These are phyloP conservation scores for Allomyces arbusculus DNA, from an alignment of 192 early-diverging fungal genomes.

Conservation along the genomic window DNA sequence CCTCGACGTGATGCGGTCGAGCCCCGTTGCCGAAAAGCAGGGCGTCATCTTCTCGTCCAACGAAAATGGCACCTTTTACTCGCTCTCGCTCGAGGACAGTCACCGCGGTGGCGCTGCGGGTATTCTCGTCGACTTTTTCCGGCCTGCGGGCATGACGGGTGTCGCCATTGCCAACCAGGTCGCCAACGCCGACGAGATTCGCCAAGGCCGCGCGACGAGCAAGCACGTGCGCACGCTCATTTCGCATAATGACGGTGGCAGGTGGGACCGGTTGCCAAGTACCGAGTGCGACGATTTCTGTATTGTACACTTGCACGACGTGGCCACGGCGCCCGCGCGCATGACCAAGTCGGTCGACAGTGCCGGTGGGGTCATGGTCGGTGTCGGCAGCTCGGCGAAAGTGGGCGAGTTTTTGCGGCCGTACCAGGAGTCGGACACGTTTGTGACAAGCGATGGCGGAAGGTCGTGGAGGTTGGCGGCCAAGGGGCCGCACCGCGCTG, in stretches of 20 bases:
- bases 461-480: constrained; percentile 43
- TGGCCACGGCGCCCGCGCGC: constrained; percentile 6
- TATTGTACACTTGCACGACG: not conserved
- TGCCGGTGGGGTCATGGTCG: not conserved
- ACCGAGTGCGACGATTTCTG: not conserved
- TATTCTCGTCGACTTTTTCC: constrained; percentile 75
- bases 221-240: constrained; percentile 48
- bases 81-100: constrained; percentile 40
- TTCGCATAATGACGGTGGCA: constrained; percentile 57
- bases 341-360: constrained; percentile 15
- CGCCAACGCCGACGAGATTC: constrained; percentile 36
- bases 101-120: constrained; percentile 45
- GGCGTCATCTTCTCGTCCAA: constrained; percentile 83
- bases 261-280: not conserved
- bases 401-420: constrained; percentile 50
- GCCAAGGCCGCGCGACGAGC: constrained; percentile 14
- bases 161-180: constrained; percentile 67
- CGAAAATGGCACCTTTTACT: constrained; percentile 69
- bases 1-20: constrained; percentile 50
- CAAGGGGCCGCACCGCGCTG: constrained; percentile 62
- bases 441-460: constrained; percentile 67
- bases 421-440: constrained; percentile 66
- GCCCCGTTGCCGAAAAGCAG: constrained; percentile 30
- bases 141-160: constrained; percentile 68
- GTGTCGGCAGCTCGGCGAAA: constrained; percentile 26